Evolutionary conservation across 2,329 filamentous ascomycete genomes (phyloP).

Genomic region (Trichophyton schoenleinii): DNA sequence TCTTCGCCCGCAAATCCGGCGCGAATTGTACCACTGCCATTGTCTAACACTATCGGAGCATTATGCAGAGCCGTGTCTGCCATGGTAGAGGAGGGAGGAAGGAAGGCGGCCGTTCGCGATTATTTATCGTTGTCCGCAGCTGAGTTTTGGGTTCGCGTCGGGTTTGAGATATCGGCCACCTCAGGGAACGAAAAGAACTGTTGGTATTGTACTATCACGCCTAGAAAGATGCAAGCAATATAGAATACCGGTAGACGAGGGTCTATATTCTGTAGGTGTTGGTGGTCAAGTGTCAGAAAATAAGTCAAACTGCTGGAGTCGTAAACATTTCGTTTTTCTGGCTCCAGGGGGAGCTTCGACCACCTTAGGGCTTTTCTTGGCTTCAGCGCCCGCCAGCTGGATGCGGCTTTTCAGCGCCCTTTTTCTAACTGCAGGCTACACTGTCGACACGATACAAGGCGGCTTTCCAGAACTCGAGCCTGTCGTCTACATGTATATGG

Average conservation of each 20-base stretch:
- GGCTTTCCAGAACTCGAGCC: no score
- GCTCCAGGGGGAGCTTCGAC: neutral
- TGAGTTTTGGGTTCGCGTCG: neutral
- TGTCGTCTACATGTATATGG: no score
- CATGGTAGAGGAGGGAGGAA: constrained; percentile 32
- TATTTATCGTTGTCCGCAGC: neutral
- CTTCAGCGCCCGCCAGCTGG: neutral
- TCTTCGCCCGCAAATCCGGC: constrained; percentile 96
- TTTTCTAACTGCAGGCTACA: no score
- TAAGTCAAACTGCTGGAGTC: neutral
- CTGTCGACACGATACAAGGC: no score
- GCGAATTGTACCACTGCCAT: constrained; percentile 93
- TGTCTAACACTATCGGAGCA: constrained; percentile 96
- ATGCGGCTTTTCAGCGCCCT: neutral
- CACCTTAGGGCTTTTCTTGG: neutral
- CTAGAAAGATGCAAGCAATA: neutral
- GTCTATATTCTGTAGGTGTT: neutral
- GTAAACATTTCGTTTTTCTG: constrained; percentile 1
- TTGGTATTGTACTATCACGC: neutral
- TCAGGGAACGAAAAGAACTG: neutral
- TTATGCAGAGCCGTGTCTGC: constrained; percentile 69
- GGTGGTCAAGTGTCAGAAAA: neutral
- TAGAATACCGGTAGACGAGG: neutral
- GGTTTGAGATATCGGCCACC: neutral
- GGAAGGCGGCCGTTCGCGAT: constrained; percentile 3